Percentiles rank a stretch among this genome's conserved stretches.
These are phyloP conservation scores for Apium graveolens DNA, from an alignment of 129 eudicot genomes.

Conservation along the genomic window DNA sequence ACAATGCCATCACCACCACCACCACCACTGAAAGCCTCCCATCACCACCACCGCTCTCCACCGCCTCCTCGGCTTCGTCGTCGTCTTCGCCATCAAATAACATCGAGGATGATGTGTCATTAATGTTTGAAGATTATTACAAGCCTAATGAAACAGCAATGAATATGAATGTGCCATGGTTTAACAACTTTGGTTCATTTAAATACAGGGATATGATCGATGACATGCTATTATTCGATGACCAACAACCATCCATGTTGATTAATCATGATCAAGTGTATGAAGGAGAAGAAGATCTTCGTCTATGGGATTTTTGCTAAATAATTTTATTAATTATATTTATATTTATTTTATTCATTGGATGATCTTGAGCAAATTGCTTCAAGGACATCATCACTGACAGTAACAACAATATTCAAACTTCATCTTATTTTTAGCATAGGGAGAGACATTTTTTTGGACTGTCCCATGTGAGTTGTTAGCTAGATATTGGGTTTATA, in stretches of 20 bases:
- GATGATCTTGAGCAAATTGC: constrained; percentile 34
- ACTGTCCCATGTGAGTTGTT: constrained; percentile 23
- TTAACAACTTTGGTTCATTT: constrained; percentile 49
- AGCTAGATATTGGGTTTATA: constrained; percentile 8
- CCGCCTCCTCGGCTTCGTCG: constrained; percentile 16
- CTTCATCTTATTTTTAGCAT: not conserved
- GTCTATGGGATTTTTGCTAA: constrained; percentile 78
- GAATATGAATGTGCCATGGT: constrained; percentile 38
- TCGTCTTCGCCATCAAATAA: constrained; percentile 11
- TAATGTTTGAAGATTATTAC: not conserved
- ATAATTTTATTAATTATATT: not conserved
- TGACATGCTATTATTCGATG: constrained; percentile 29
- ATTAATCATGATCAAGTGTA: constrained; percentile 24
- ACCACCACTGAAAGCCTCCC: constrained; percentile 5
- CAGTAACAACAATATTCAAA: constrained; percentile 15
- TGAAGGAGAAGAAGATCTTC: constrained; percentile 52
- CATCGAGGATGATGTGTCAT: constrained; percentile 1
- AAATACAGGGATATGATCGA: constrained; percentile 47
- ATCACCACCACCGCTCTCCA: constrained; percentile 18
- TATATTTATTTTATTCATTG: constrained; percentile 8
- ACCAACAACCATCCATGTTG: constrained; percentile 11
- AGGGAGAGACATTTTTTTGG: constrained; percentile 21
- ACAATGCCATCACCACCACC: constrained; percentile 7
- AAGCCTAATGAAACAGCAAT: constrained; percentile 22
- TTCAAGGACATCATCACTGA: constrained; percentile 45